These are phyloP conservation scores for Metschnikowia rubicola DNA, from an alignment of 805 yeast species.

Conservation along the genomic window DNA sequence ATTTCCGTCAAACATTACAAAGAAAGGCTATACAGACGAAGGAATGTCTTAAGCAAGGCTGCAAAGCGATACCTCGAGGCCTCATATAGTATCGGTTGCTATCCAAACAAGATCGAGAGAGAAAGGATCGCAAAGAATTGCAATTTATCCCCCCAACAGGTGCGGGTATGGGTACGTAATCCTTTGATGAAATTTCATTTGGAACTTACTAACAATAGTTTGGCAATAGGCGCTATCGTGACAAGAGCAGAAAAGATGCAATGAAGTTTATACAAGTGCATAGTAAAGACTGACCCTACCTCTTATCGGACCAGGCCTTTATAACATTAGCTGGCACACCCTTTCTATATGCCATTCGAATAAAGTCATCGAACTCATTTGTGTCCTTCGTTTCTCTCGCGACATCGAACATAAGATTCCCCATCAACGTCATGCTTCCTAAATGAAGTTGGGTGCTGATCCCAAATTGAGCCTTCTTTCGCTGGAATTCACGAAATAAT, in stretches of 20 bases:
- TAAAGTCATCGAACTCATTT: constrained; percentile 16
- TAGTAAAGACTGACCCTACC: neutral
- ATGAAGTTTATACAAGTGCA: constrained; percentile 5
- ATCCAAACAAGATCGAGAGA: constrained; percentile 27
- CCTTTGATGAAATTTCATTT: neutral
- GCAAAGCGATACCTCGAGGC: constrained; percentile 1
- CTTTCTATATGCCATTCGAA: constrained; percentile 5
- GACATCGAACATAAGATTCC: constrained; percentile 11
- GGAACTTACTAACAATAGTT: constrained; percentile 21
- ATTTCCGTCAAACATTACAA: neutral
- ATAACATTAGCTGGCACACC: constrained; percentile 8
- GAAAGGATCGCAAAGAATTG: constrained; percentile 26
- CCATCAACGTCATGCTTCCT: constrained; percentile 12
- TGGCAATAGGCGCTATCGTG: constrained; percentile 28
- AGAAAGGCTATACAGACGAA: neutral
- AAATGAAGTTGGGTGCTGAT: constrained; percentile 15
- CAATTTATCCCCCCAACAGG: constrained; percentile 25
- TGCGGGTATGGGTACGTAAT: constrained; percentile 32
- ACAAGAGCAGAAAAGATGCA: constrained; percentile 12
- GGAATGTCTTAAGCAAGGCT: neutral
- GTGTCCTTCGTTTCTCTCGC: constrained; percentile 10
- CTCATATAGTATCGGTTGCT: constrained; percentile 1
- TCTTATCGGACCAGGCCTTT: constrained; percentile 2
- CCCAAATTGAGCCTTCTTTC: constrained; percentile 17
- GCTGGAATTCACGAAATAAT: constrained; percentile 19